Percentiles rank a stretch among this genome's conserved stretches.
Conservation (phyloP, 164 flowering plant genomes). For the Vitis rotundifolia region DNA sequence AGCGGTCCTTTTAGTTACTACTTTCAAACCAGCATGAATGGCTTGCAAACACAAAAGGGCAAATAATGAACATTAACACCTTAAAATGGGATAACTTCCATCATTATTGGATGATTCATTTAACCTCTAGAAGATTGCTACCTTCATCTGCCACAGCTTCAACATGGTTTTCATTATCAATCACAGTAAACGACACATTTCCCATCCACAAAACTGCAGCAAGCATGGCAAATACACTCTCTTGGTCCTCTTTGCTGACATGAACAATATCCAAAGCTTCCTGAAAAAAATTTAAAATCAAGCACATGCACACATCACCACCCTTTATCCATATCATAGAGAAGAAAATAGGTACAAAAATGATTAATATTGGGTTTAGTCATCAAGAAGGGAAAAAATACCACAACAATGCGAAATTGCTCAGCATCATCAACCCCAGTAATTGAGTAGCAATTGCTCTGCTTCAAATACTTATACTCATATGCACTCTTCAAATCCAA, state of each 20-base stretch:
- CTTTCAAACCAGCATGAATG: too few relatives aligned
- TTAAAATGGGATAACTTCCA: neutral
- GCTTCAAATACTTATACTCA: conserved; percentile 87
- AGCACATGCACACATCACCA: neutral
- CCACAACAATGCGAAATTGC: conserved; percentile 70
- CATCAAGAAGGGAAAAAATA: conserved; percentile 22
- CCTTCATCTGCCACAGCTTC: conserved; percentile 90
- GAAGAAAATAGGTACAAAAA: neutral
- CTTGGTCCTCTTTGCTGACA: conserved; percentile 84
- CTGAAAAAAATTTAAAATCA: conserved; percentile 33
- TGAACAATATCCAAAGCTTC: conserved; percentile 96
- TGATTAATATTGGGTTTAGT: conserved; percentile 11
- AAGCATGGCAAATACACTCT: conserved; percentile 91
- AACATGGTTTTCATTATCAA: conserved; percentile 95
- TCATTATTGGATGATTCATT: neutral
- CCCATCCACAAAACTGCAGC: conserved; percentile 98
- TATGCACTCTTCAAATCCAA: conserved; percentile 63
- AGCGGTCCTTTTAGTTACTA: neutral
- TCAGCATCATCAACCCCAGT: conserved; percentile 90
- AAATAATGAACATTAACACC: neutral
- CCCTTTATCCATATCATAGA: neutral
- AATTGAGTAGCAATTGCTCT: conserved; percentile 77
- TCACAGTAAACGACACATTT: conserved; percentile 75
- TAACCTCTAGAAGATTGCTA: conserved; percentile 26
- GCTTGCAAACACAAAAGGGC: neutral